Percentiles rank a stretch among this genome's conserved stretches.
Conservation (phyloP, 306 rosid species). For the Prunus armeniaca region DNA sequence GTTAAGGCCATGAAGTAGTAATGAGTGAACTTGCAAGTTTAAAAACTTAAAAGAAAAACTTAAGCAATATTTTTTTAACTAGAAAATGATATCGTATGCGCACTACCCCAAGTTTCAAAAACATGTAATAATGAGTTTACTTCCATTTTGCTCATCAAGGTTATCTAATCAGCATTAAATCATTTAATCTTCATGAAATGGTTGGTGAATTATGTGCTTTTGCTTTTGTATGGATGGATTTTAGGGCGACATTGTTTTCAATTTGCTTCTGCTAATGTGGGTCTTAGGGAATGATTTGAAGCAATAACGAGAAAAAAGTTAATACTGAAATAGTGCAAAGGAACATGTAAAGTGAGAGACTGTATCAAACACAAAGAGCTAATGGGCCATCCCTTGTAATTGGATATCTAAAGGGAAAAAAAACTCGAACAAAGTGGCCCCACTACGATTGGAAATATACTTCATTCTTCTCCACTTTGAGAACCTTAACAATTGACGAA, state of each 20-base stretch:
- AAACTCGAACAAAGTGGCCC: conserved; percentile 34
- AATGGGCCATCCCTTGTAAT: conserved; percentile 47
- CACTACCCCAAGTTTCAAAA: conserved; percentile 3
- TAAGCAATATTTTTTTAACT: not conserved
- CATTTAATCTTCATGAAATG: conserved; percentile 23
- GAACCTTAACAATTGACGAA: conserved; percentile 42
- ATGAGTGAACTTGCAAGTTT: not conserved
- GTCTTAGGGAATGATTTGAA: conserved; percentile 59
- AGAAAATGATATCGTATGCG: not conserved
- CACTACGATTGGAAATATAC: conserved; percentile 29
- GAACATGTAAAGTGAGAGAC: conserved; percentile 42
- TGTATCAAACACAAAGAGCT: conserved; percentile 37
- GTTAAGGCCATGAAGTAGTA: too few relatives aligned
- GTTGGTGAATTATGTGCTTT: conserved; percentile 38
- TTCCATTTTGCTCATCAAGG: conserved; percentile 42
- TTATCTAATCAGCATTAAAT: conserved; percentile 41
- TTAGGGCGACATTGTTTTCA: conserved; percentile 29
- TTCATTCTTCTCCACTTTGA: conserved; percentile 30
- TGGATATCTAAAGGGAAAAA: conserved; percentile 43
- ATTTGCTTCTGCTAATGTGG: conserved; percentile 54
- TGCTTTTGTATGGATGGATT: conserved; percentile 45
- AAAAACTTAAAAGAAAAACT: not conserved
- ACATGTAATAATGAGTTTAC: conserved; percentile 39
- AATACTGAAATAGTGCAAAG: conserved; percentile 44
- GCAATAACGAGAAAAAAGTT: conserved; percentile 44